Base-by-base conservation (phyloP, 371 early-diverging fungal genomes). In the Apophysomyces sp. region DNA sequence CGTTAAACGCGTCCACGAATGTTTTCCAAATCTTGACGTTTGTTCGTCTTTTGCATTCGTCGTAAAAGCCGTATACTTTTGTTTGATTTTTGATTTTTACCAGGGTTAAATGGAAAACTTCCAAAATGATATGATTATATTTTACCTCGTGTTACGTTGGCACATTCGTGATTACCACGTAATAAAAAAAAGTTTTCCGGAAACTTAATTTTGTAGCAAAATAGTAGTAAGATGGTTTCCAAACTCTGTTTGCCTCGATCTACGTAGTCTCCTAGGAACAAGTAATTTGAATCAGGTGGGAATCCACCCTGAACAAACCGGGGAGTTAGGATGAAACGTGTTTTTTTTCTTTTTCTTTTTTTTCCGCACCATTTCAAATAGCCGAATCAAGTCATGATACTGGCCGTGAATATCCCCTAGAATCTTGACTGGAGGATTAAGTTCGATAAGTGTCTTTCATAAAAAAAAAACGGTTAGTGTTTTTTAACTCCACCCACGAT, bases 221-320 rank as follows among this genome's bases (percentile, higher is more conserved):
- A 82, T 40, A 98, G 82, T 56, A 97, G 80, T 60, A 89, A 84
- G 65, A 98, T 97, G 6, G 96, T 95, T 77, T 98, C 99, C n/a
- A 98, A 80, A 56, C 89, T 89, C 74, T 96, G 95, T 68, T 97
- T 95, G 44, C 99, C 99, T 41, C 99, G 86, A 74, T 98, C 96
- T 21, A 98, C 99, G 79, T 98, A 98, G 72, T 98, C 99, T 31
- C 97, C 97, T 60, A 98, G 72, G 78, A 98, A 97, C 41, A 98
- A 77, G 69, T 93, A 97, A 84, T 92, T 96, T 73, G 89, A 82
- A 68, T 81, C 86, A n/a, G 89, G 97, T 59, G 89, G 97, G 80
- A 86, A 94, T 37, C 91, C 98, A 15, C 79, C 81, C 88, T 82
- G 28, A 34, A 93, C 49, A 44, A 44, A 44, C 24, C 24, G 49